Conservation (phyloP, 768 basidiomycete species). For the Agrocybe praecox region DNA sequence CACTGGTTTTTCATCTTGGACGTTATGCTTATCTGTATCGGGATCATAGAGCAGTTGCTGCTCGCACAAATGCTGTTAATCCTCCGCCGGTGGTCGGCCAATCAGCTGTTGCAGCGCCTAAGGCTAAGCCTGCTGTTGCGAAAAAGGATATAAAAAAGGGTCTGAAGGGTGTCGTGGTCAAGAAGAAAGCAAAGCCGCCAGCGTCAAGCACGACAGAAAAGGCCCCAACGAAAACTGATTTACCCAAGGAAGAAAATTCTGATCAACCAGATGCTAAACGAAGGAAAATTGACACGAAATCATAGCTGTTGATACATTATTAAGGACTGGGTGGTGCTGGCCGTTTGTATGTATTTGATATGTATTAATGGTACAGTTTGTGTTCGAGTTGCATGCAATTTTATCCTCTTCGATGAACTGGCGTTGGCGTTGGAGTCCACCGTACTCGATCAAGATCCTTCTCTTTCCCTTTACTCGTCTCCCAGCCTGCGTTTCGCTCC, state of each 20-base stretch:
- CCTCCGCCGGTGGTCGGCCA: slow-evolving; percentile 41
- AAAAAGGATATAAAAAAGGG: slow-evolving; percentile 70
- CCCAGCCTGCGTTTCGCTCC: slow-evolving; percentile 62
- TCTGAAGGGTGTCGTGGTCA: slow-evolving; percentile 80
- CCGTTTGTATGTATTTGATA: too few species aligned
- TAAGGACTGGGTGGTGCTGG: too few species aligned
- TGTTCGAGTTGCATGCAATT: background rate
- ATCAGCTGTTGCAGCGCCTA: slow-evolving; percentile 21
- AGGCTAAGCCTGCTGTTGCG: slow-evolving; percentile 32
- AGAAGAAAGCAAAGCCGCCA: slow-evolving; percentile 62
- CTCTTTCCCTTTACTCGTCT: slow-evolving; percentile 48
- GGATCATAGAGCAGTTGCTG: slow-evolving; percentile 60
- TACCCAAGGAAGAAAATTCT: slow-evolving; percentile 25
- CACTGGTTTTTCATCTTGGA: background rate
- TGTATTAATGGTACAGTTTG: too few species aligned
- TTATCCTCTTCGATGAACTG: slow-evolving; percentile 33
- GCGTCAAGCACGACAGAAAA: slow-evolving; percentile 17
- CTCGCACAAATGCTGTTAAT: slow-evolving; percentile 54
- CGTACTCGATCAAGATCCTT: slow-evolving; percentile 66
- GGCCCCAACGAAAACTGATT: slow-evolving; percentile 11
- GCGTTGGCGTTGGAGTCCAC: slow-evolving; percentile 78
- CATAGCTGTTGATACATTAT: background rate
- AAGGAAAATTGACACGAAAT: slow-evolving; percentile 39
- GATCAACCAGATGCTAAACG: slow-evolving; percentile 53
- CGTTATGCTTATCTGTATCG: slow-evolving; percentile 1